A percentile compares a stretch with the other conserved stretches of the same genome.
Conservation (phyloP, 1,139 yeast genomes). For the Sugiyamaella sp. region DNA sequence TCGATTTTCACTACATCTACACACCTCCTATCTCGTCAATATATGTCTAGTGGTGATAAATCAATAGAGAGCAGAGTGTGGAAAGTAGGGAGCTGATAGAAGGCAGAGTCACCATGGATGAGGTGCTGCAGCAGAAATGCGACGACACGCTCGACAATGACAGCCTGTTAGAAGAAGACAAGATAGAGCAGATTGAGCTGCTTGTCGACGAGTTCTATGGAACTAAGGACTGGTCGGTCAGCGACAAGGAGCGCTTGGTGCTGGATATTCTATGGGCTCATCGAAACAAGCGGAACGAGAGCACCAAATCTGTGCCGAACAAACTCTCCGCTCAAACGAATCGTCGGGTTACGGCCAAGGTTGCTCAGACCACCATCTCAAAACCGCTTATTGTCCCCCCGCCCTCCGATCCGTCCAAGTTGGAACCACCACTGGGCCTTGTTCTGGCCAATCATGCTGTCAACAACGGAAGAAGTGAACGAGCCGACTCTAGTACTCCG, state of each 20-base stretch:
- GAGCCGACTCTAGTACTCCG: conserved; percentile 5
- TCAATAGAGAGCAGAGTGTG: background rate
- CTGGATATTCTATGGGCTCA: conserved; percentile 49
- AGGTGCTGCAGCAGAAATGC: conserved; percentile 38
- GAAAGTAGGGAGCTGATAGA: background rate
- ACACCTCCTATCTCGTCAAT: too few relatives aligned
- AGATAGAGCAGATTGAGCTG: conserved; percentile 44
- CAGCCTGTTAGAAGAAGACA: conserved; percentile 44
- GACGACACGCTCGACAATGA: conserved; percentile 40
- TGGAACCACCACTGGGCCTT: too few relatives aligned
- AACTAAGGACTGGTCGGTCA: conserved; percentile 20
- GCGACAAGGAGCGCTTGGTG: conserved; percentile 40
- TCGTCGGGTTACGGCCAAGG: conserved; percentile 13
- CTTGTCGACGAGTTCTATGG: conserved; percentile 36
- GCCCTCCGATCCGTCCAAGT: conserved; percentile 28
- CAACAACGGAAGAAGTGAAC: too few relatives aligned
- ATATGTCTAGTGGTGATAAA: background rate
- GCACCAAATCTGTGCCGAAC: background rate
- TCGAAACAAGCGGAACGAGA: conserved; percentile 34
- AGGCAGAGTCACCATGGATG: conserved; percentile 15
- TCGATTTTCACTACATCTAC: too few relatives aligned
- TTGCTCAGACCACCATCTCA: conserved; percentile 3
- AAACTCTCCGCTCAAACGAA: background rate
- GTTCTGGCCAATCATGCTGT: too few relatives aligned
- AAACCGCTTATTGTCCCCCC: conserved; percentile 23